phyloP scores from a whole-genome alignment of 495 filamentous ascomycete genomes.

The Daldinia vernicosa region DNA sequence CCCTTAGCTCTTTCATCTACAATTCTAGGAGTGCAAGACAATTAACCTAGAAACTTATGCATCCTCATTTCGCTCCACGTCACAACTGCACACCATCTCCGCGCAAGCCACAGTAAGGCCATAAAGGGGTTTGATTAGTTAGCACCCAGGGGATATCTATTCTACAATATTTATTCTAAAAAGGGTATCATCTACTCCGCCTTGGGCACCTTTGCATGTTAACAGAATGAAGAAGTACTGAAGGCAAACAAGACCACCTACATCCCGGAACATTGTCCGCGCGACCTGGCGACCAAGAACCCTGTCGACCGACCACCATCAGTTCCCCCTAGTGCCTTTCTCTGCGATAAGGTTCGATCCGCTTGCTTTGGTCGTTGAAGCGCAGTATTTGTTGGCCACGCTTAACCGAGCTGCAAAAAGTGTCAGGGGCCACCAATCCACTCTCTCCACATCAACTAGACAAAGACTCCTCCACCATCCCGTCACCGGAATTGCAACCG shows the following conservation, averaged over 20 bases:
- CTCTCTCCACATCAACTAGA: conserved; percentile 29
- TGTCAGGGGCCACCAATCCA: conserved; percentile 36
- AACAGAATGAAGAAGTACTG: conserved; percentile 23
- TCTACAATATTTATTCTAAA: conserved; percentile 41
- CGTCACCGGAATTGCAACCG: conserved; percentile 64
- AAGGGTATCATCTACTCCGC: conserved; percentile 49
- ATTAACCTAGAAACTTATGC: conserved; percentile 26
- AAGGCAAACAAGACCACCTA: conserved; percentile 36
- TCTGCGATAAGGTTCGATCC: conserved; percentile 33
- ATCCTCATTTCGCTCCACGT: conserved; percentile 34
- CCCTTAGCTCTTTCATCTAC: conserved; percentile 1
- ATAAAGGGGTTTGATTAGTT: conserved; percentile 35
- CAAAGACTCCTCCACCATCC: conserved; percentile 14
- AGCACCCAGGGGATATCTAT: conserved; percentile 40
- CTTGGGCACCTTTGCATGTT: conserved; percentile 46
- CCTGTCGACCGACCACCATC: conserved; percentile 31
- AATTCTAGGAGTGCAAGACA: not conserved
- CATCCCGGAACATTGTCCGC: conserved; percentile 23
- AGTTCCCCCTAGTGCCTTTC: conserved; percentile 2
- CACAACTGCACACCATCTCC: conserved; percentile 42
- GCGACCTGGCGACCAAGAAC: conserved; percentile 27
- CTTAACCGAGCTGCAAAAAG: conserved; percentile 42
- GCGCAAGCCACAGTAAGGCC: conserved; percentile 27
- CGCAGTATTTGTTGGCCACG: conserved; percentile 39
- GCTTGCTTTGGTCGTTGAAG: conserved; percentile 23